Evolutionary conservation across 345 rosid genomes (phyloP), one percentile per base, ranked within the genome.

Genomic region (Populus alba): DNA sequence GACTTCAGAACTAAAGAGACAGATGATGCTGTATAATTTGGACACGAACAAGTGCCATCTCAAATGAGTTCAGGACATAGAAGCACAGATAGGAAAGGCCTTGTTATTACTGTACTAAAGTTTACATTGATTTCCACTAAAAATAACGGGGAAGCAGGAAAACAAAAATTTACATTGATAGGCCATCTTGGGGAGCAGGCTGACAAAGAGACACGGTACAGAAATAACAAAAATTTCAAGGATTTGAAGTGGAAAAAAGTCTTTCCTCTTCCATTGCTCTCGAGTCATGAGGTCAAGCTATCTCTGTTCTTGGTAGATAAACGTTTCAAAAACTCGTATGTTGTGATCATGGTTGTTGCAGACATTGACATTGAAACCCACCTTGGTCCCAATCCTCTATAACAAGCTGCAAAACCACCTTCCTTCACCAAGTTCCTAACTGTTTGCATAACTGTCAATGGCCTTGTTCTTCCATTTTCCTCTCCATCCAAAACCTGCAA

Each of bases 281-380:
- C 22, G 43, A 38, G 59, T 79, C 68, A 84, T 73, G 71, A 66
- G 66, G 73, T 45, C 80, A 70, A 53, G 63, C 62, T 45, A 22
- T 68, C 74, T 74, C 82, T 85, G 55, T 77, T 90, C 90, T 94
- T 93, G 37, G 94, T 70, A 31, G 98, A 92, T 8, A 93, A 77
- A 43, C 91, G 89, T 78, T 95, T 93, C 85, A 95, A 83, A 79
- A 90, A 86, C 78, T 95, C 98, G 11, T 95, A 95, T 20, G 97
- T 93, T 27, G 98, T 92, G 79, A 93, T 88, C 97, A 95, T 93
- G 16, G 92, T 90, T 68, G 94, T 87, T 55, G 98, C 94, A 17
- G 98, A 95, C 91, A 93, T 57, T 0, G 98, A 89, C 95, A 89
- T 93, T 20, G 98, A 93, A 29, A 93, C 94, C 98, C 97, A 95